A percentile compares a stretch with the other conserved stretches of the same genome.
phyloP scores from a whole-genome alignment of 2,329 filamentous ascomycete genomes.

The Myriosclerotinia curreyana region DNA sequence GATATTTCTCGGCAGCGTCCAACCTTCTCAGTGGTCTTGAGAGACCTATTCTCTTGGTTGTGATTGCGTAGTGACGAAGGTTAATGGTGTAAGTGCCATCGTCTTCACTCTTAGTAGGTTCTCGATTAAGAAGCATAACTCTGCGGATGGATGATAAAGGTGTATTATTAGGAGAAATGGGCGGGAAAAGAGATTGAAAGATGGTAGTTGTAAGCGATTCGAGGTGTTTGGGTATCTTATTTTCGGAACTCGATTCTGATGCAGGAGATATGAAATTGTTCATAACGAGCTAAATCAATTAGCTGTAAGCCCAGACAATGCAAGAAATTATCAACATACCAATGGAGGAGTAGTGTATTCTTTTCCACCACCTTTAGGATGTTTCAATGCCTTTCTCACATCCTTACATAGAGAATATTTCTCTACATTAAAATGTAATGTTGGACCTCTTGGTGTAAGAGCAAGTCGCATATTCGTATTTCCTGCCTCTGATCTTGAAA shows the following conservation, averaged over 20 bases:
- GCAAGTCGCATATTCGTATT: slow-evolving; percentile 91
- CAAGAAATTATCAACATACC: slow-evolving; percentile 45
- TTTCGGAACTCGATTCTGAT: slow-evolving; percentile 52
- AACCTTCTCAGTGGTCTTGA: slow-evolving; percentile 80
- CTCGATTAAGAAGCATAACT: slow-evolving; percentile 85
- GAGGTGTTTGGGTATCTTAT: slow-evolving; percentile 85
- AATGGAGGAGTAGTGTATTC: slow-evolving; percentile 83
- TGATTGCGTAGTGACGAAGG: slow-evolving; percentile 92
- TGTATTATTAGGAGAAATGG: slow-evolving; percentile 87
- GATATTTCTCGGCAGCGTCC: slow-evolving; percentile 78
- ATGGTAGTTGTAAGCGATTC: slow-evolving; percentile 89
- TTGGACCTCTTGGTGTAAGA: slow-evolving; percentile 85
- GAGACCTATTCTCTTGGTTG: slow-evolving; percentile 79
- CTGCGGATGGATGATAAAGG: slow-evolving; percentile 89
- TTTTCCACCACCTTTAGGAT: slow-evolving; percentile 77
- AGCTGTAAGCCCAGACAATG: background rate
- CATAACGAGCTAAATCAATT: slow-evolving; percentile 72
- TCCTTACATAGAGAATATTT: slow-evolving; percentile 94
- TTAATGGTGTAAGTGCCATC: slow-evolving; percentile 76
- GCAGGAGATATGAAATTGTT: slow-evolving; percentile 83
- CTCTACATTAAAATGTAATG: slow-evolving; percentile 89
- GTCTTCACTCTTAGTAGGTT: slow-evolving; percentile 50
- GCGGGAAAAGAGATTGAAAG: slow-evolving; percentile 94
- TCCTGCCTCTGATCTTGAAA: slow-evolving; percentile 83
- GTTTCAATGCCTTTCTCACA: slow-evolving; percentile 76